Percentiles rank a stretch among this genome's conserved stretches.
phyloP scores from a whole-genome alignment of 139 green algal species.

The Eudorina sp. region DNA sequence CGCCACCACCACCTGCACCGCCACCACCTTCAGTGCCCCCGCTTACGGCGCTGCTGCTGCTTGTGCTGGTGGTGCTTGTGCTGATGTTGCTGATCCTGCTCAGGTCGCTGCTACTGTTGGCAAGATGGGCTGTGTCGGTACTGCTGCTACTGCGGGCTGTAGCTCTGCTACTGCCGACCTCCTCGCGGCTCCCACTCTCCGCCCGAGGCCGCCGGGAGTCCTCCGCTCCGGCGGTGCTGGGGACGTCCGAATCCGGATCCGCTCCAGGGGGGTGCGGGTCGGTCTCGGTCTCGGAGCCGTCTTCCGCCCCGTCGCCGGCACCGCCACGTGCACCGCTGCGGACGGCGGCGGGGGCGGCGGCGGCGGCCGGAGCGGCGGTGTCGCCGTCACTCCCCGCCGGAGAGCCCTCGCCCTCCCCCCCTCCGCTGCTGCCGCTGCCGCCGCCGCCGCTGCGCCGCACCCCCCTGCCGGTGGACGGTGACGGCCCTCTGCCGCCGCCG shows the following conservation, averaged over 20 bases:
- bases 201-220: not conserved
- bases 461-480: not conserved
- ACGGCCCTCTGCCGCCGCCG: not conserved
- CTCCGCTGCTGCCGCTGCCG: not conserved
- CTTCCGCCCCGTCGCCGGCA: not conserved
- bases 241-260: not conserved
- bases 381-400: not conserved
- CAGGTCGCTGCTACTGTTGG: not conserved
- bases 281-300: too few relatives aligned
- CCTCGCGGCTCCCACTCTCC: not conserved
- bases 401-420: not conserved
- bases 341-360: not conserved
- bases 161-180: not conserved
- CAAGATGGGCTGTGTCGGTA: not conserved
- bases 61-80: not conserved
- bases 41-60: not conserved
- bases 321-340: not conserved
- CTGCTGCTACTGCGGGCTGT: too few relatives aligned
- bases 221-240: not conserved
- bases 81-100: not conserved
- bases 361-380: not conserved
- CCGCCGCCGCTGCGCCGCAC: not conserved
- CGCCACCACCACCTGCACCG: not conserved
- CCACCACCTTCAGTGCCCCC: not conserved
- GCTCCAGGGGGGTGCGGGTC: not conserved